Evolutionary conservation across 2,329 filamentous ascomycete species (phyloP), one percentile per base, ranked within the genome.

Genomic region (Ceratocystiopsis sp.): DNA sequence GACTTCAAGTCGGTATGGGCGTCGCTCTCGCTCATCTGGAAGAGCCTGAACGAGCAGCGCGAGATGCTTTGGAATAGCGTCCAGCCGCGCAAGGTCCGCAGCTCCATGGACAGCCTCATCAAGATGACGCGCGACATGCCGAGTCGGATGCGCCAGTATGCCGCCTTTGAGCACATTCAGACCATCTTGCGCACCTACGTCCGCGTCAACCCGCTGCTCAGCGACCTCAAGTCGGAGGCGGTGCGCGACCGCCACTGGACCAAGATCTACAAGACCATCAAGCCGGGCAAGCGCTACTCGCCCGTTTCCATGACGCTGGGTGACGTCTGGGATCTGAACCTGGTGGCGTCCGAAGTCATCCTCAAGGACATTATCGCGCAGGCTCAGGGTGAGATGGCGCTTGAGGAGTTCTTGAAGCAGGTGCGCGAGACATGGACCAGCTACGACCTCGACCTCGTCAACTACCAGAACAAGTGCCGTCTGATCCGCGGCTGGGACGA

Each of bases 71-170:
- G 93, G 93, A 93, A 81, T 45, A 94, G 84, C 55, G 83, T 98
- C 2, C 86, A 96, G 57, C 89, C 93, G 10, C 76, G 91, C 49
- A 98, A 96, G 63, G 77, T 98, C 46, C 78, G 91, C 35, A 75
- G 83, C 52, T 83, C 84, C 48, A 79, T 99, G 41, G 89, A 98
- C 55, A 80, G 81, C 40, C 72, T 96, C 42, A 84, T 96, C 59
- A 94, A 94, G 67, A 93, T 93, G 73, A 96, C 87, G 34, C 96
- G 94, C 64, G 89, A 96, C 49, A 96, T 98, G 91, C 91, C 93
- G 0, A 94, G 86, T 61, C 80, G 91, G 46, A 96, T 98, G 89
- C 80, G 93, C 47, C 93, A 98, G 57, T 99, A 99, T 60, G 89
- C 93, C 52, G 93, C 93, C n/a, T 99, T 98, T 57, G 93, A 98